These are phyloP conservation scores for Solanum sejunctum DNA, from an alignment of 257 asterid species.

Conservation along the genomic window DNA sequence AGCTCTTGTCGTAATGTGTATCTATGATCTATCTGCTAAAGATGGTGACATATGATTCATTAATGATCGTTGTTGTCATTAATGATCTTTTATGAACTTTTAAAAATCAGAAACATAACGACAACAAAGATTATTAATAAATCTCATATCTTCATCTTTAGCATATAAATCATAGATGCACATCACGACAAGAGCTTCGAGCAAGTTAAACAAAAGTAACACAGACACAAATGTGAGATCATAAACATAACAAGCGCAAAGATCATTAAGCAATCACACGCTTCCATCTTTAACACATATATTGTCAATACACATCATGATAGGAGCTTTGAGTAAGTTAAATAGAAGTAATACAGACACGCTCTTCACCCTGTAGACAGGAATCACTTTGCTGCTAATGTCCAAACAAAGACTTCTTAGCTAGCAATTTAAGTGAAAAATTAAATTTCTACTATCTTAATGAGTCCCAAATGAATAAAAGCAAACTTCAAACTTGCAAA, in stretches of 20 bases:
- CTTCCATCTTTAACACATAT: neutral
- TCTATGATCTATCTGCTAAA: neutral
- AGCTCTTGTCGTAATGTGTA: neutral
- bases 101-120: neutral
- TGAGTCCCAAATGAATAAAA: neutral
- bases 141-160: neutral
- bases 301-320: neutral
- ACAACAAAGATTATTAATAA: neutral
- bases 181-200: neutral
- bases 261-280: neutral
- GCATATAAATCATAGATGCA: neutral
- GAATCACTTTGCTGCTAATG: neutral
- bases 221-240: neutral
- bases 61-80: neutral
- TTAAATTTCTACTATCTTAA: neutral
- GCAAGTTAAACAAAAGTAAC: neutral
- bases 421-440: neutral
- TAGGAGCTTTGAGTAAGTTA: neutral
- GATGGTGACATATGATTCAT: neutral
- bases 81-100: neutral
- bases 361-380: neutral
- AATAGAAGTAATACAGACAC: neutral
- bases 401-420: neutral
- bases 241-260: neutral
- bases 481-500: neutral